phyloP scores from a whole-genome alignment of 2,329 filamentous ascomycete genomes.

The Neonectria hederae region DNA sequence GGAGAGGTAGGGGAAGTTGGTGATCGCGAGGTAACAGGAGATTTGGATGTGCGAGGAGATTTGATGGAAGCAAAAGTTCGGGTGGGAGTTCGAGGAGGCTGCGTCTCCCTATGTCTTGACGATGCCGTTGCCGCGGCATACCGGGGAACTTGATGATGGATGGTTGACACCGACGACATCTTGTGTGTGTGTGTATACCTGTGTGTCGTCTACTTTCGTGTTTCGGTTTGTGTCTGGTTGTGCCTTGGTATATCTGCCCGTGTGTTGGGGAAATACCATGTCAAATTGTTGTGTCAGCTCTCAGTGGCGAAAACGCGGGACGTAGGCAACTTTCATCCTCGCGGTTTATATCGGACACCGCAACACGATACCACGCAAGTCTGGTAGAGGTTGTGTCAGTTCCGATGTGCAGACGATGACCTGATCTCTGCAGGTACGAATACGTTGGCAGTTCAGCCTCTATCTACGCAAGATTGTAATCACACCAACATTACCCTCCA shows the following conservation, averaged over 20 bases:
- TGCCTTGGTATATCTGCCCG: background rate
- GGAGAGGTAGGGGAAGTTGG: background rate
- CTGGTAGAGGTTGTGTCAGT: background rate
- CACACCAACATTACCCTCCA: background rate
- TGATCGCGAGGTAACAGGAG: background rate
- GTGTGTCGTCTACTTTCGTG: background rate
- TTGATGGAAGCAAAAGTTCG: background rate
- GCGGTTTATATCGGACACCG: background rate
- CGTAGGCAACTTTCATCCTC: background rate
- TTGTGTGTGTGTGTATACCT: background rate
- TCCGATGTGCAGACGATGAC: background rate
- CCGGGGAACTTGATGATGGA: background rate
- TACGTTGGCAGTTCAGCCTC: background rate
- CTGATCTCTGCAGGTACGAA: background rate
- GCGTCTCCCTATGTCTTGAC: background rate
- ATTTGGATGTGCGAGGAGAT: background rate
- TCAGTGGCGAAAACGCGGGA: background rate
- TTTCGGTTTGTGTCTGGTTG: background rate
- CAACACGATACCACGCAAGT: background rate
- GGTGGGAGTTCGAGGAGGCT: background rate
- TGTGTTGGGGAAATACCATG: background rate
- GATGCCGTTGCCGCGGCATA: background rate
- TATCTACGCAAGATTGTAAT: background rate
- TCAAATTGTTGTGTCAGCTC: background rate
- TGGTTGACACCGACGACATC: background rate